Conservation (phyloP, 768 basidiomycete species). For the Mrakia hoshinonis region DNA sequence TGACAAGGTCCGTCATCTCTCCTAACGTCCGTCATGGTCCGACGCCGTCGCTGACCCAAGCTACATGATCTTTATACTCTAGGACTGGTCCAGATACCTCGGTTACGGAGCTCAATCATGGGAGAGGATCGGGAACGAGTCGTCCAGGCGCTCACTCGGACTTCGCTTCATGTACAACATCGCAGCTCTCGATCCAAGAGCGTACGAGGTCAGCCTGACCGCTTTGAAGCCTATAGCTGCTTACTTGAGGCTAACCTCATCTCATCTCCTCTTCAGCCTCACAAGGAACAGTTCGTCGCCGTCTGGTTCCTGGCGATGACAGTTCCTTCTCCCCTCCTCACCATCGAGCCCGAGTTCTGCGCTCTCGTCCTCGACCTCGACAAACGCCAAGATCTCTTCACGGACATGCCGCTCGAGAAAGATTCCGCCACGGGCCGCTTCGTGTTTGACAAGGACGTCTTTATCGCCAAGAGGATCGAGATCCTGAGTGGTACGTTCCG, state of each 20-base stretch:
- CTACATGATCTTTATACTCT: not conserved
- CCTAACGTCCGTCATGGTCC: not conserved
- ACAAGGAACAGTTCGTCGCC: slow-evolving; percentile 31
- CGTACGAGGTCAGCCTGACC: slow-evolving; percentile 16
- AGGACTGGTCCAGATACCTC: slow-evolving; percentile 60
- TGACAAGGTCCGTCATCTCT: slow-evolving; percentile 42
- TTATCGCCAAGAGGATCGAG: slow-evolving; percentile 23
- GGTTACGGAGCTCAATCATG: slow-evolving; percentile 50
- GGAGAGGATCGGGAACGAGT: slow-evolving; percentile 50
- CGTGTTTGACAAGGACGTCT: slow-evolving; percentile 27
- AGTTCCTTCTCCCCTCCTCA: slow-evolving; percentile 26
- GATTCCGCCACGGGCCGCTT: not conserved
- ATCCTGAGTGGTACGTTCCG: slow-evolving; percentile 29
- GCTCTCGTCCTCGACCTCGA: slow-evolving; percentile 29
- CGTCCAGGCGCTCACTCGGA: slow-evolving; percentile 53
- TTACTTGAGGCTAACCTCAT: not conserved
- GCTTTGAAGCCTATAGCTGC: not conserved
- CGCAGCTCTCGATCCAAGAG: slow-evolving; percentile 28
- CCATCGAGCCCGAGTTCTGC: slow-evolving; percentile 32
- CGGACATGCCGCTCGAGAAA: not conserved
- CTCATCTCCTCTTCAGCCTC: slow-evolving; percentile 12
- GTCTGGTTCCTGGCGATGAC: slow-evolving; percentile 34
- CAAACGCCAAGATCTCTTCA: slow-evolving; percentile 1
- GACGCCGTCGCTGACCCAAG: slow-evolving; percentile 1
- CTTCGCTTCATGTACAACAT: slow-evolving; percentile 51